A percentile compares a stretch with the other conserved stretches of the same genome.
Evolutionary conservation across 1,139 yeast species (phyloP).

Genomic region (Hyphopichia fennica): DNA sequence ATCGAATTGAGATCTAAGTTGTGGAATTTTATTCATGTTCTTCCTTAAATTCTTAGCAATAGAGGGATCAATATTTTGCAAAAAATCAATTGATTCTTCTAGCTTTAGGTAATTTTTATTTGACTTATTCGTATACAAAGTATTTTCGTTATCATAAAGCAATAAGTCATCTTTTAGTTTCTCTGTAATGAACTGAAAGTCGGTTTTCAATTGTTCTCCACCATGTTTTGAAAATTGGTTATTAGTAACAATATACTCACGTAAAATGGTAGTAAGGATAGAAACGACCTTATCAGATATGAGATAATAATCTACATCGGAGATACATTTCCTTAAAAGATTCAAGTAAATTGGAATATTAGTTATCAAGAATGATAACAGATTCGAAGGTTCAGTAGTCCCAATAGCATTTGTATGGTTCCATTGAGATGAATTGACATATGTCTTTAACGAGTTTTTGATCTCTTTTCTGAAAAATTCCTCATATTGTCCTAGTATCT

Average conservation of each 20-base stretch:
- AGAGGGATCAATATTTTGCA: constrained; percentile 26
- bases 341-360: constrained; percentile 36
- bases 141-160: constrained; percentile 10
- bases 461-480: constrained; percentile 52
- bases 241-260: constrained; percentile 61
- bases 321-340: constrained; percentile 29
- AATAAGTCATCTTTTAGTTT: constrained; percentile 28
- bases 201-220: constrained; percentile 53
- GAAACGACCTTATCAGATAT: constrained; percentile 41
- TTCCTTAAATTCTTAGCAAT: constrained; percentile 18
- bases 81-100: constrained; percentile 41
- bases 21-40: constrained; percentile 14
- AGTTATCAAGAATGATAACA: constrained; percentile 35
- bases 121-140: constrained; percentile 22
- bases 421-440: constrained; percentile 47
- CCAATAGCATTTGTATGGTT: constrained; percentile 21
- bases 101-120: constrained; percentile 30
- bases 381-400: constrained; percentile 26
- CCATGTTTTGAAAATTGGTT: constrained; percentile 63
- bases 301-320: constrained; percentile 28
- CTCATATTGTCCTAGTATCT: constrained; percentile 40
- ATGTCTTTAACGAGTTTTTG: constrained; percentile 49
- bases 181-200: constrained; percentile 48
- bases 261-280: constrained; percentile 48
- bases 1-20: constrained; percentile 25